Base-by-base conservation (phyloP, 768 basidiomycete genomes). In the Amanita pseudoporphyria region DNA sequence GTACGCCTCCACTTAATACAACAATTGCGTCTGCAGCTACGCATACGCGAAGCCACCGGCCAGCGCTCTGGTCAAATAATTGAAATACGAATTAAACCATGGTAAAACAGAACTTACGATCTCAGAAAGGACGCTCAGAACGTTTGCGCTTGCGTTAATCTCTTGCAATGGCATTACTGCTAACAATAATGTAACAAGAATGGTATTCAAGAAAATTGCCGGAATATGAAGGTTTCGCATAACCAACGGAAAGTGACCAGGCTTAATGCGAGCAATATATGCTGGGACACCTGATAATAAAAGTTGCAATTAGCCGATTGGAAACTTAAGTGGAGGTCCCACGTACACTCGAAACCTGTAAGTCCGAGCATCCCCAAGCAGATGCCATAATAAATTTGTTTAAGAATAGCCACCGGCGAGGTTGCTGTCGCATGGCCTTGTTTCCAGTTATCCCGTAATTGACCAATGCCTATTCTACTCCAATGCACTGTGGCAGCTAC, bases 291-390 rank as follows among this genome's bases (percentile, higher is more conserved):
- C 82, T 71, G 45, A 48, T 19, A 10, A 16, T 10, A n/a, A n/a
- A n/a, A n/a, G n/a, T n/a, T n/a, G 9, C 13, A 40, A 4, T 40
- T 40, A 6, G 31, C 22, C 36, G 41, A 7, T 14, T 31, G 46
- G 22, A 40, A 35, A 33, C 30, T 44, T n/a, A 6, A 10, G 16
- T 26, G 36, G 22, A 6, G 30, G 16, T 21, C 3, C 35, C 31
- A 45, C 10, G 14, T 39, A 82, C 82, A 82, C 71, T 82, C 80
- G 57, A 81, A 79, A 6, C 82, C 85, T 1, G 86, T 86, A 31
- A 86, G 67, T 0, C 83, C 84, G 1, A 89, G 67, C 69, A 87
- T 81, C 0, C 81, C 77, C 3, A 89, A 66, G 55, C 84, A 87
- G 22, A 83, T 67, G 0, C 86, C 86, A 52, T 79, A 68, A 60